These are phyloP conservation scores for Arthroderma uncinatum DNA, from an alignment of 2,329 filamentous ascomycete genomes.

Conservation along the genomic window DNA sequence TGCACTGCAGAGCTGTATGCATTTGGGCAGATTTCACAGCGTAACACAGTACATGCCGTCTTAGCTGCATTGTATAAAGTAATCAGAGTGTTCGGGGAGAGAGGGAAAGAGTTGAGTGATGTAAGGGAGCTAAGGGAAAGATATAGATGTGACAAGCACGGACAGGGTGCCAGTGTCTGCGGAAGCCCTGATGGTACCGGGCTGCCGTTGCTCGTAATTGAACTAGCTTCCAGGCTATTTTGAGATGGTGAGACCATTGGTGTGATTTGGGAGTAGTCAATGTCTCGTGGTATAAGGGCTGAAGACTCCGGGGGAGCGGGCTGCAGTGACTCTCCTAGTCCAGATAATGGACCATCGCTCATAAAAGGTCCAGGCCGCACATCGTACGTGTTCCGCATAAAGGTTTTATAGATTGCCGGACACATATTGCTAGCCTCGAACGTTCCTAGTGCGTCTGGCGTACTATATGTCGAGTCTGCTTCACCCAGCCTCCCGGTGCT, in stretches of 20 bases:
- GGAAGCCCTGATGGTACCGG: background rate
- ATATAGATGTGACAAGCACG: conserved; percentile 35
- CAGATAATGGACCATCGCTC: conserved; percentile 13
- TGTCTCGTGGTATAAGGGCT: conserved; percentile 5
- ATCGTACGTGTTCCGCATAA: conserved; percentile 12
- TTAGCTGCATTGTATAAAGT: conserved; percentile 34
- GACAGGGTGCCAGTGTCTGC: conserved; percentile 21
- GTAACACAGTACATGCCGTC: conserved; percentile 33
- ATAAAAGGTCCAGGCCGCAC: conserved; percentile 11
- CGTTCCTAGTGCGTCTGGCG: conserved; percentile 12
- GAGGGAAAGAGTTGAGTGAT: conserved; percentile 33
- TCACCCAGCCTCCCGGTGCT: background rate
- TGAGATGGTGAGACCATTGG: conserved; percentile 8
- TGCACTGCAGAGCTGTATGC: conserved; percentile 34
- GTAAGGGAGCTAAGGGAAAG: conserved; percentile 35
- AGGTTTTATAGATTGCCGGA: conserved; percentile 20
- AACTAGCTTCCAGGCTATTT: background rate
- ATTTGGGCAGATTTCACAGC: conserved; percentile 33
- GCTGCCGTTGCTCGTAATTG: background rate
- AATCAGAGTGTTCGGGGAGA: conserved; percentile 33
- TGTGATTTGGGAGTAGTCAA: conserved; percentile 12
- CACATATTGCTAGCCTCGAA: conserved; percentile 22
- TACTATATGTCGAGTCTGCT: conserved; percentile 6
- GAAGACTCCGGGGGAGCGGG: background rate
- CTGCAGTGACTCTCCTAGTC: background rate